Conservation (phyloP, 352 stramenopile genomes). For the Bremia lactucae region DNA sequence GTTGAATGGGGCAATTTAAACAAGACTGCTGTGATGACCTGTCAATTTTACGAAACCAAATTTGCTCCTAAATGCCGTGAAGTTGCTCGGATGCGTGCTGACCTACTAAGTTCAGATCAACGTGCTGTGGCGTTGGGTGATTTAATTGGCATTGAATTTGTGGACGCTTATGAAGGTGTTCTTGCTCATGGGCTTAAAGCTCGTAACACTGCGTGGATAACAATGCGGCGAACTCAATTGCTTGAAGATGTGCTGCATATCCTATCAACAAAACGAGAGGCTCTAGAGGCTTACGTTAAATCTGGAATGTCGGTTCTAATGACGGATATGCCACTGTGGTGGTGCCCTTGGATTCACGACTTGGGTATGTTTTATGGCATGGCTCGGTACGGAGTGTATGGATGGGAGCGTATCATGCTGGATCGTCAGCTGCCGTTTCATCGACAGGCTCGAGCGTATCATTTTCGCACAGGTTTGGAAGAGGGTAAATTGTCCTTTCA, state of each 20-base stretch:
- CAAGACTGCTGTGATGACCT: slow-evolving; percentile 56
- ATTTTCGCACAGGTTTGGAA: slow-evolving; percentile 65
- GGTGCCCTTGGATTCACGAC: slow-evolving; percentile 84
- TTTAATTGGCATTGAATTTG: slow-evolving; percentile 78
- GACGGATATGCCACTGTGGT: slow-evolving; percentile 78
- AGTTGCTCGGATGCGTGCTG: slow-evolving; percentile 68
- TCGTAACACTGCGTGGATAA: slow-evolving; percentile 74
- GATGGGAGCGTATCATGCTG: slow-evolving; percentile 56
- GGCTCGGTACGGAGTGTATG: slow-evolving; percentile 61
- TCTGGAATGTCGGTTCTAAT: slow-evolving; percentile 53
- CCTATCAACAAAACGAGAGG: slow-evolving; percentile 25
- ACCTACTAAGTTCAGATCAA: slow-evolving; percentile 67
- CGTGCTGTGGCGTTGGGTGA: slow-evolving; percentile 59
- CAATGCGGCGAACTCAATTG: slow-evolving; percentile 64
- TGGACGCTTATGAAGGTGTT: slow-evolving; percentile 77
- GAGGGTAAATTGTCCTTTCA: slow-evolving; percentile 43
- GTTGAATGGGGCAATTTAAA: slow-evolving; percentile 75
- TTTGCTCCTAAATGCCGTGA: slow-evolving; percentile 68
- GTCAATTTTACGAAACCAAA: slow-evolving; percentile 60
- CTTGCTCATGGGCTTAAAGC: slow-evolving; percentile 77
- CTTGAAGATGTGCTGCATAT: slow-evolving; percentile 61
- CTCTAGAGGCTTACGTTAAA: slow-evolving; percentile 40
- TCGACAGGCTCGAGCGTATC: slow-evolving; percentile 45
- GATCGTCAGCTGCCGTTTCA: slow-evolving; percentile 72
- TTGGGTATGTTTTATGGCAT: slow-evolving; percentile 70